phyloP scores from a whole-genome alignment of 345 rosid genomes.

The Anacardium occidentale region DNA sequence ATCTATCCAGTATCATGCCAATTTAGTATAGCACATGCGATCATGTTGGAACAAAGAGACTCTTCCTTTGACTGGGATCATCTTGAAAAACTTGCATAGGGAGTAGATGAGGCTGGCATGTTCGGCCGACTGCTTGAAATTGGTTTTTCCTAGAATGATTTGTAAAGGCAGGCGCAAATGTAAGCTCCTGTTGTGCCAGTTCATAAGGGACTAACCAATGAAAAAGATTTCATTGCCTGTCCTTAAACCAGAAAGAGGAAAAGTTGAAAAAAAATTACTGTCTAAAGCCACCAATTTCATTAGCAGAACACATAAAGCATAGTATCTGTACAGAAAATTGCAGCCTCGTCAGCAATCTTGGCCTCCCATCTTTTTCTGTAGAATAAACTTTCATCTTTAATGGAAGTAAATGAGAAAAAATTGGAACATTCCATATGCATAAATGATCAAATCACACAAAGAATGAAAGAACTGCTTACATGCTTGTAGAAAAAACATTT shows the following conservation, averaged over 20 bases:
- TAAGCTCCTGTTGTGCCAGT: no score
- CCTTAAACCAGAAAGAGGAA: neutral
- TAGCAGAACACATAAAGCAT: constrained; percentile 17
- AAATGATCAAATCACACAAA: constrained; percentile 35
- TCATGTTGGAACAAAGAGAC: no score
- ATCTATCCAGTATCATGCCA: no score
- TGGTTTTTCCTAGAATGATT: no score
- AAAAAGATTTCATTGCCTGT: neutral
- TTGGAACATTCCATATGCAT: constrained; percentile 17
- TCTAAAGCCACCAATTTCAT: constrained; percentile 17
- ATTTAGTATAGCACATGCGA: no score
- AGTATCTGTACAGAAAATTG: constrained; percentile 28
- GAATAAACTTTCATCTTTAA: neutral
- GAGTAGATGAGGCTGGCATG: no score
- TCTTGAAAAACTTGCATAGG: no score
- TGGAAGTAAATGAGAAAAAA: neutral
- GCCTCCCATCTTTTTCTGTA: constrained; percentile 7
- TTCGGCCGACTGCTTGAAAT: no score
- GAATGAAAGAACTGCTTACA: constrained; percentile 25
- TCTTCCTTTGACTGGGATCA: no score
- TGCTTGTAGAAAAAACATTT: neutral
- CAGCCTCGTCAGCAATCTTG: constrained; percentile 17
- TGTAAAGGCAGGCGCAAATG: no score
- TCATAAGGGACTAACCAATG: no score
- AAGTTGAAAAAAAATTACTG: neutral